phyloP scores from a whole-genome alignment of 2,329 filamentous ascomycete species.

The Paraphoma chrysanthemicola region DNA sequence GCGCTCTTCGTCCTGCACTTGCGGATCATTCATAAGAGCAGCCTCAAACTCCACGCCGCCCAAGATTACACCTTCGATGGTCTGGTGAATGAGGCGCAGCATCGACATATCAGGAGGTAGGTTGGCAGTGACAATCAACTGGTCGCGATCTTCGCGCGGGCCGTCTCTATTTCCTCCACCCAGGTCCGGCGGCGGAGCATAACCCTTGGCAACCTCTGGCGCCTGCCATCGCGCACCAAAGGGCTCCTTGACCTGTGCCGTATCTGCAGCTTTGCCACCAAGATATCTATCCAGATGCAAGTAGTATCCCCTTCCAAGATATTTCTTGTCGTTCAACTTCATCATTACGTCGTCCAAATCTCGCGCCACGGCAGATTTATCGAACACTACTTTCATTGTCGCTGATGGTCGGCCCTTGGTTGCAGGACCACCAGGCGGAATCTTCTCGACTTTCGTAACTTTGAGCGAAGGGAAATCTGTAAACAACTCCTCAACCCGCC shows the following conservation, averaged over 20 bases:
- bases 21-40: slow-evolving; percentile 82
- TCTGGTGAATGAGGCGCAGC: slow-evolving; percentile 84
- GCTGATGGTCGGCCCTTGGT: slow-evolving; percentile 29
- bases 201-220: slow-evolving; percentile 36
- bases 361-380: slow-evolving; percentile 34
- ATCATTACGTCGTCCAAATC: slow-evolving; percentile 42
- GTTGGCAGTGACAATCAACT: slow-evolving; percentile 58
- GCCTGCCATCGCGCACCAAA: slow-evolving; percentile 41
- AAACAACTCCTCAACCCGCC: slow-evolving; percentile 38
- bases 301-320: slow-evolving; percentile 42
- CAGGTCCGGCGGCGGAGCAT: slow-evolving; percentile 36
- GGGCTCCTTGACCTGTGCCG: slow-evolving; percentile 31
- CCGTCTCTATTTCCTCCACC: slow-evolving; percentile 31
- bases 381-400: slow-evolving; percentile 42
- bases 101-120: slow-evolving; percentile 79
- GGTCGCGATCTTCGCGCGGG: slow-evolving; percentile 30
- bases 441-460: slow-evolving; percentile 38
- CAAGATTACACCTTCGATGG: slow-evolving; percentile 78
- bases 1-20: slow-evolving; percentile 84
- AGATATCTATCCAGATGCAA: slow-evolving; percentile 43
- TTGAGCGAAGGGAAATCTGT: slow-evolving; percentile 39
- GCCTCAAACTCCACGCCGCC: slow-evolving; percentile 91
- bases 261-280: slow-evolving; percentile 29
- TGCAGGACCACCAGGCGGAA: slow-evolving; percentile 27
- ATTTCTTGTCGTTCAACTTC: slow-evolving; percentile 43